phyloP scores from a whole-genome alignment of 2,329 filamentous ascomycete species.

The Zasmidium angulare region DNA sequence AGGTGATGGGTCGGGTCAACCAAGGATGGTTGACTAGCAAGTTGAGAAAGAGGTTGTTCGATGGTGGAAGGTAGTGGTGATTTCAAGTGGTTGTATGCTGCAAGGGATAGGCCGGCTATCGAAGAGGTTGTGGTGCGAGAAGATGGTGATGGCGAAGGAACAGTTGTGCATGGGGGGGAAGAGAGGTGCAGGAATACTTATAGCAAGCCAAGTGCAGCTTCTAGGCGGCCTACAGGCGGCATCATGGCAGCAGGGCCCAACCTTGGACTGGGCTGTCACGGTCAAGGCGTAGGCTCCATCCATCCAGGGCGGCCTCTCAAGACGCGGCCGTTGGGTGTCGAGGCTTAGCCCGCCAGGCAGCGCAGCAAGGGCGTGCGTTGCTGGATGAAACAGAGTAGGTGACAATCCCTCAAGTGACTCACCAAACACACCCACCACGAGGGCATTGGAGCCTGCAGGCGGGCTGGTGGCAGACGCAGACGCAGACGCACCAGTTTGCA shows the following conservation, averaged over 20 bases:
- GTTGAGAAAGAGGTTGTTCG: too few species aligned
- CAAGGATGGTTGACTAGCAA: not conserved
- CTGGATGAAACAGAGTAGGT: conserved; percentile 1
- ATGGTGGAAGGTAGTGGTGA: not conserved
- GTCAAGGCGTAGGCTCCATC: not conserved
- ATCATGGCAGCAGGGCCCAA: conserved; percentile 1
- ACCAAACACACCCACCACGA: not conserved
- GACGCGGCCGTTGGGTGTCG: conserved; percentile 1
- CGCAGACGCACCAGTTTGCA: not conserved
- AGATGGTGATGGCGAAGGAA: not conserved
- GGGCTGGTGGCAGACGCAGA: not conserved
- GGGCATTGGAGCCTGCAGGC: not conserved
- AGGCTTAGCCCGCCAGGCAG: conserved; percentile 3
- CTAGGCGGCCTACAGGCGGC: conserved; percentile 5
- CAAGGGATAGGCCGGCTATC: conserved; percentile 7
- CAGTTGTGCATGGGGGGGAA: not conserved
- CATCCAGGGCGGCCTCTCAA: conserved; percentile 3
- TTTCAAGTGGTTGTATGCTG: not conserved
- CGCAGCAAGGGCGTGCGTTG: not conserved
- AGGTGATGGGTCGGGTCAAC: not conserved
- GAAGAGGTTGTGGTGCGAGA: not conserved
- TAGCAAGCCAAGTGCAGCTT: not conserved
- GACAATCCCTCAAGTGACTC: not conserved
- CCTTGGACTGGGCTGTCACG: not conserved
- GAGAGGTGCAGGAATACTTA: not conserved